Conservation (phyloP, 805 yeast species). For the Ogataea angusta region DNA sequence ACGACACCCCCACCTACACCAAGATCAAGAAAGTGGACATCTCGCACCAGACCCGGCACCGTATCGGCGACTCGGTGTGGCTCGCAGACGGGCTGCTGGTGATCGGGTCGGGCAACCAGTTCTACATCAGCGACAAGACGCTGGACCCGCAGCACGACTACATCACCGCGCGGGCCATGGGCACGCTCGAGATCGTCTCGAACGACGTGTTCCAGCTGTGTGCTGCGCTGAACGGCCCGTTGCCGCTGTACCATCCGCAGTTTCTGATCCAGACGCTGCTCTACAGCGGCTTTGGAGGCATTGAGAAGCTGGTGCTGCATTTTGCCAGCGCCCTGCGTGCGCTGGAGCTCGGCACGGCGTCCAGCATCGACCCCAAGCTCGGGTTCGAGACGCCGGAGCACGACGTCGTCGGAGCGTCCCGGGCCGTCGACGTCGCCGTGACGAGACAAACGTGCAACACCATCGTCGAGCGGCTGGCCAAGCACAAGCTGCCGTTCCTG, state of each 20-base stretch:
- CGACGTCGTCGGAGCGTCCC: slow-evolving; percentile 18
- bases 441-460: slow-evolving; percentile 37
- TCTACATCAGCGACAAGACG: slow-evolving; percentile 72
- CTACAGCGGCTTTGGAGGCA: slow-evolving; percentile 54
- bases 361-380: slow-evolving; percentile 23
- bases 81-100: slow-evolving; percentile 72
- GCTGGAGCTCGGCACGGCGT: slow-evolving; percentile 37
- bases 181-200: slow-evolving; percentile 53
- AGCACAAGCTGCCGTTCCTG: slow-evolving; percentile 67
- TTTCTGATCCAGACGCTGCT: slow-evolving; percentile 72
- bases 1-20: slow-evolving; percentile 70
- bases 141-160: slow-evolving; percentile 51
- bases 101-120: slow-evolving; percentile 86
- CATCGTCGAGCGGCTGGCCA: slow-evolving; percentile 58
- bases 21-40: slow-evolving; percentile 73
- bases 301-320: slow-evolving; percentile 51
- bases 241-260: slow-evolving; percentile 91
- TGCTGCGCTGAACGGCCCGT: slow-evolving; percentile 78
- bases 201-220: slow-evolving; percentile 65
- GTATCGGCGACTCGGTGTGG: slow-evolving; percentile 90
- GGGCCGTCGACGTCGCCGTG: slow-evolving; percentile 25
- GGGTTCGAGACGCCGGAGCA: slow-evolving; percentile 23
- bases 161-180: slow-evolving; percentile 51
- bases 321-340: slow-evolving; percentile 55
- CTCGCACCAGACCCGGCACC: slow-evolving; percentile 67